Evolutionary conservation across 306 rosid genomes (phyloP), one percentile per base, ranked within the genome.

Genomic region (Macrotyloma uniflorum): DNA sequence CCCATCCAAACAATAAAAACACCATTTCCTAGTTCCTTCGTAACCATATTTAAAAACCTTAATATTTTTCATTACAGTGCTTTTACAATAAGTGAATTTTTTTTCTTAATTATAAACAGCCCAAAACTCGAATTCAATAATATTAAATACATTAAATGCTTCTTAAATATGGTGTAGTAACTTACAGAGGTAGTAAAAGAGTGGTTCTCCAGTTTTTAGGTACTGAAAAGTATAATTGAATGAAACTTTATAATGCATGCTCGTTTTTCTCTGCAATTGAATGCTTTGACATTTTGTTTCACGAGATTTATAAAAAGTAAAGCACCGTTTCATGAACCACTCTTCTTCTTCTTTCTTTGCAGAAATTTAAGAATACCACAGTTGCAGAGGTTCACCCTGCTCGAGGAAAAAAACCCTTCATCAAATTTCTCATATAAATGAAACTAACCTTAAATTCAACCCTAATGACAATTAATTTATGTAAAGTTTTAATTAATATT

Each of bases 231-330:
- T 51, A 26, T 19, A 19, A 51, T 53, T 15, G 5, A 53, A 19
- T 20, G 14, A 5, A 53, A 24, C 13, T 11, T 55, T 57, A 6
- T 2, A 61, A 61, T 28, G 67, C 43, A 24, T 19, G 38, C 13
- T 19, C 11, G 53, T 53, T 42, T 3, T 28, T 28, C 32, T 46
- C 26, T 75, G 20, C 45, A 45, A 59, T 43, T 61, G 50, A 46
- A 43, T 75, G 12, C 49, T 20, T 64, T 19, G n/a, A 64, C 72
- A 63, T 46, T 35, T 75, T 62, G 71, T 66, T 40, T 66, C 1
- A 3, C 1, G 18, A 65, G 1, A 3, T 58, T 8, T 18, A 33
- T 30, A 32, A 24, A 5, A 1, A 26, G 8, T 35, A 38, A 38
- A 40, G 50, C 70, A 38, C n/a, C 18, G 20, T 66, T 66, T 10